phyloP scores from a whole-genome alignment of 75 land plant genomes.

The Cunninghamia lanceolata region DNA sequence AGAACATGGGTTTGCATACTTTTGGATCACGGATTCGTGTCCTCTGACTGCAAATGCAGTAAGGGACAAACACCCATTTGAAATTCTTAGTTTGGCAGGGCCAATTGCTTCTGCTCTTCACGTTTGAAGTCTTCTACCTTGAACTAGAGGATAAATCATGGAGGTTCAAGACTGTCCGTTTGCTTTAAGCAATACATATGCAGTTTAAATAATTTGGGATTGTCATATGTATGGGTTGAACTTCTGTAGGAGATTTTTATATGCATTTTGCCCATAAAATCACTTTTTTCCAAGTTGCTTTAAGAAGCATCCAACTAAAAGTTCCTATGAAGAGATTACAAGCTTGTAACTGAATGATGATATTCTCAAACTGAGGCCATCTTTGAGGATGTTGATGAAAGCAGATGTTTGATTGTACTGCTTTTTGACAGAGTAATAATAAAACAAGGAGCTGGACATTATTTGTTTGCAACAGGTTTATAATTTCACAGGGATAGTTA shows the following conservation, averaged over 20 bases:
- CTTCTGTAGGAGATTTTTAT: background rate
- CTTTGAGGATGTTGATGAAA: background rate
- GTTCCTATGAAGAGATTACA: background rate
- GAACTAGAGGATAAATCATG: background rate
- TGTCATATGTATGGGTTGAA: background rate
- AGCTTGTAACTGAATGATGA: background rate
- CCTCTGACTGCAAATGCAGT: slow-evolving; percentile 81
- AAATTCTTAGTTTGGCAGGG: slow-evolving; percentile 90
- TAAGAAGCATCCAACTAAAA: background rate
- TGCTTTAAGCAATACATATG: background rate
- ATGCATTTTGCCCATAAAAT: background rate
- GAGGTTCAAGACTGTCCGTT: background rate
- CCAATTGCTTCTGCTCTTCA: slow-evolving; percentile 94
- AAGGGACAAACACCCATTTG: slow-evolving; percentile 72
- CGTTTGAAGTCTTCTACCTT: slow-evolving; percentile 34
- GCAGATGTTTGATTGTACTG: background rate
- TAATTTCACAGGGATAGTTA: background rate
- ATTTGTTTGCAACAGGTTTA: background rate
- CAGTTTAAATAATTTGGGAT: background rate
- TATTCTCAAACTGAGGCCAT: background rate
- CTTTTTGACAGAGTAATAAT: background rate
- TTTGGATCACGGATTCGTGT: slow-evolving; percentile 98
- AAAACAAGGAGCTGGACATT: background rate
- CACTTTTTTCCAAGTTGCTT: background rate
- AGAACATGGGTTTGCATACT: slow-evolving; percentile 59